A percentile compares a stretch with the other conserved stretches of the same genome.
Evolutionary conservation across 23 red algal genomes (phyloP).

Genomic region (Cyanidioschyzon merolae): DNA sequence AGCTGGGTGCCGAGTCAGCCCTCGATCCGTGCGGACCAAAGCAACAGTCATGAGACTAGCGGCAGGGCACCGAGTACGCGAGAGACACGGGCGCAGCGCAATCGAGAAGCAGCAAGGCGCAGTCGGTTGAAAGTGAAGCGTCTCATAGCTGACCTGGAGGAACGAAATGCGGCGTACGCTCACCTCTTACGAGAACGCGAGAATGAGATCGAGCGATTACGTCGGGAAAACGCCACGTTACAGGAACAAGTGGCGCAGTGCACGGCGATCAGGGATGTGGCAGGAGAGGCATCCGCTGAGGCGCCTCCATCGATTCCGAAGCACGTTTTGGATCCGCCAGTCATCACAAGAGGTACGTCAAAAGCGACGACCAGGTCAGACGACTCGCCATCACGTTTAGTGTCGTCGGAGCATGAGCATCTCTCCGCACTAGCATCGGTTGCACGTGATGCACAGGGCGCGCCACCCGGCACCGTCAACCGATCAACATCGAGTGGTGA

Average conservation of each 20-base stretch:
- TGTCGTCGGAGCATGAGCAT: no score
- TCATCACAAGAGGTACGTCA: no score
- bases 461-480: no score
- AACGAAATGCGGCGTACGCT: neutral
- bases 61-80: neutral
- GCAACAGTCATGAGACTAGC: neutral
- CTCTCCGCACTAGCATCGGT: no score
- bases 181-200: neutral
- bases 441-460: no score
- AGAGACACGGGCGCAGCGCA: constrained; percentile 6
- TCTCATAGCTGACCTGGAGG: neutral
- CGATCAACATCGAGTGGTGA: no score
- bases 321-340: no score
- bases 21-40: neutral
- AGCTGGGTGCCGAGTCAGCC: neutral
- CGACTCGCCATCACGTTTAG: no score
- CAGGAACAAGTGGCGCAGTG: neutral
- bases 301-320: no score
- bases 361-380: no score
- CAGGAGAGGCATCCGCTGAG: no score
- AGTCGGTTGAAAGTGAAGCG: neutral
- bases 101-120: constrained; percentile 12
- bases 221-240: neutral
- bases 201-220: neutral
- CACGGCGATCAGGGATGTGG: no score